phyloP scores from a whole-genome alignment of 2,329 filamentous ascomycete species.

The Cyanodermella asteris region DNA sequence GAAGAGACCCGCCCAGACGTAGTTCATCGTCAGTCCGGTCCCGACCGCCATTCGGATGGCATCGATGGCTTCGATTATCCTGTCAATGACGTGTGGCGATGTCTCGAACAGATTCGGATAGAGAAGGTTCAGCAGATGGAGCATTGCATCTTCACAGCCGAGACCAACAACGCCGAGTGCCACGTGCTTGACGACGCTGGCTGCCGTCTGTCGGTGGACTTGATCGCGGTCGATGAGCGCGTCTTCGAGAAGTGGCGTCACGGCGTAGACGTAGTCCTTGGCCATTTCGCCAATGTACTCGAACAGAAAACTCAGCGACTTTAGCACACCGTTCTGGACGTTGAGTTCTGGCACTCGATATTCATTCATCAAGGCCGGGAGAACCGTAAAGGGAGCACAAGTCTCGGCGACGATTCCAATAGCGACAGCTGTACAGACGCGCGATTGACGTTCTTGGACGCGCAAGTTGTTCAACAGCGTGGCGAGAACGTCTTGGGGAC shows the following conservation, averaged over 20 bases:
- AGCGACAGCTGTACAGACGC: conserved; percentile 93
- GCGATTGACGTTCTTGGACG: conserved; percentile 91
- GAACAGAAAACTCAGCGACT: conserved; percentile 89
- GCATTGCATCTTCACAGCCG: conserved; percentile 95
- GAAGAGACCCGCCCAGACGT: conserved; percentile 93
- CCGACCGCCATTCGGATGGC: conserved; percentile 86
- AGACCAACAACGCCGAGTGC: conserved; percentile 92
- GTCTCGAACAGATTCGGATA: conserved; percentile 97
- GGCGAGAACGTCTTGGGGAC: conserved; percentile 87
- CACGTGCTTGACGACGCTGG: conserved; percentile 92
- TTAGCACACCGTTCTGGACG: conserved; percentile 95
- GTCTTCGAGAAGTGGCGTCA: conserved; percentile 86
- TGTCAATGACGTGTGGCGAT: conserved; percentile 91
- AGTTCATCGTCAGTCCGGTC: conserved; percentile 84
- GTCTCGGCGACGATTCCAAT: conserved; percentile 98
- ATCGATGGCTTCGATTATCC: conserved; percentile 92
- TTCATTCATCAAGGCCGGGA: conserved; percentile 98
- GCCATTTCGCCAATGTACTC: conserved; percentile 99
- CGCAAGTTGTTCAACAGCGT: conserved; percentile 90
- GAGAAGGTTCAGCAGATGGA: conserved; percentile 86
- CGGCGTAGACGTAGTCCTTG: conserved; percentile 97
- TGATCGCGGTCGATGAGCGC: conserved; percentile 95
- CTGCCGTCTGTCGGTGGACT: conserved; percentile 90
- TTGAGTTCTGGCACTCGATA: conserved; percentile 96
- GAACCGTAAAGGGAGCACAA: conserved; percentile 90